phyloP scores from a whole-genome alignment of 2,329 filamentous ascomycete genomes.

The Grosmannia penicillata region DNA sequence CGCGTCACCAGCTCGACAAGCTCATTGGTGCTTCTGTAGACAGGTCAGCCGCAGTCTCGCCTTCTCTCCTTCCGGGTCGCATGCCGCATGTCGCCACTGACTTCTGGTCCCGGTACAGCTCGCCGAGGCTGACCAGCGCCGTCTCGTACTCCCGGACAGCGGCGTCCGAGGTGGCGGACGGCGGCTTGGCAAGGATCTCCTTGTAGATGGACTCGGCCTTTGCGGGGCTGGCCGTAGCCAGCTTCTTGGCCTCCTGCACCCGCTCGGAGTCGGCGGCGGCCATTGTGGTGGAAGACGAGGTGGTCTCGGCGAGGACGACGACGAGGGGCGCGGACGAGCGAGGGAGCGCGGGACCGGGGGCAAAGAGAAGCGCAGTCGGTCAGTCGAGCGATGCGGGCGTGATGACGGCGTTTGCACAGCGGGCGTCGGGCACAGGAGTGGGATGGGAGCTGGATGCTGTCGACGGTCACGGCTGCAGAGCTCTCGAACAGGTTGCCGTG shows the following conservation, averaged over 20 bases:
- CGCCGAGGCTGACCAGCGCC: conserved; percentile 75
- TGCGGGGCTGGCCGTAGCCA: conserved; percentile 63
- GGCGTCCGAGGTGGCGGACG: conserved; percentile 67
- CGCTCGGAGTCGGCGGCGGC: conserved; percentile 44
- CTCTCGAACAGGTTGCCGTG: conserved; percentile 6
- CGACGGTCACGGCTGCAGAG: background rate
- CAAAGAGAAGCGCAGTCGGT: too few species aligned
- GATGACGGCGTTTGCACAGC: too few species aligned
- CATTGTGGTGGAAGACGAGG: conserved; percentile 21
- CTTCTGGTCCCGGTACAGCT: conserved; percentile 85
- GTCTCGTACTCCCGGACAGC: conserved; percentile 85
- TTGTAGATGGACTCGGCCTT: conserved; percentile 84
- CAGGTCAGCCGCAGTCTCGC: background rate
- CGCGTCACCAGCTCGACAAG: conserved; percentile 81
- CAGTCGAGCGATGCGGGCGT: too few species aligned
- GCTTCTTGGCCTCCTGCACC: conserved; percentile 79
- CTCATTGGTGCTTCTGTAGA: conserved; percentile 57
- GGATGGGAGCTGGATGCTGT: background rate
- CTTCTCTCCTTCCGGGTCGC: too few species aligned
- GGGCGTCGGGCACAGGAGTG: background rate
- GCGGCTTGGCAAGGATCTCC: conserved; percentile 73
- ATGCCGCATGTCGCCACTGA: too few species aligned
- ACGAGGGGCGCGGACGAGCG: too few species aligned
- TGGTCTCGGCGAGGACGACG: background rate
- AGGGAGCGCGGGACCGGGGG: too few species aligned